Evolutionary conservation across 2,329 filamentous ascomycete species (phyloP).

Genomic region (Chaetomium sp.): DNA sequence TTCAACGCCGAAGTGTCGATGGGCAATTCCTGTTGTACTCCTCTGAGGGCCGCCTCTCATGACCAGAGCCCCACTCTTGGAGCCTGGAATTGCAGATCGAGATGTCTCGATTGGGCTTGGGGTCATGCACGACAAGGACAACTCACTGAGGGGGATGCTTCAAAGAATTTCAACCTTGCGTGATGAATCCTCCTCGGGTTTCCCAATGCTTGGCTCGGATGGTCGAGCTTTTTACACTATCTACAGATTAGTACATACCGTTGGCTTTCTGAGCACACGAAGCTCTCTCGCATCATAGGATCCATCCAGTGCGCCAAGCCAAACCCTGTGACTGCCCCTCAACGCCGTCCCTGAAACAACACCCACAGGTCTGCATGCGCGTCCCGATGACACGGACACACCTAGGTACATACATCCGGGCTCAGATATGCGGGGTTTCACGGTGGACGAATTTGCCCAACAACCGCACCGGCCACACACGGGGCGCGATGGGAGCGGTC

Average conservation of each 20-base stretch:
- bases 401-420: background rate
- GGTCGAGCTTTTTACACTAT: background rate
- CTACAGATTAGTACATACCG: too few species aligned
- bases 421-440: background rate
- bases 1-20: background rate
- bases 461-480: background rate
- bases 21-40: background rate
- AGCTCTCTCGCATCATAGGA: too few species aligned
- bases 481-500: background rate
- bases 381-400: background rate
- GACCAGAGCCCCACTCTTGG: constrained; percentile 6
- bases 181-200: background rate
- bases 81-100: constrained; percentile 5
- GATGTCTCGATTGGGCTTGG: constrained; percentile 1
- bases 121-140: background rate
- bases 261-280: too few species aligned
- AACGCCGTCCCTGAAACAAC: background rate
- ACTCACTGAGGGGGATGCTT: background rate
- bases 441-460: background rate
- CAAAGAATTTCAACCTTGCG: background rate
- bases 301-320: background rate
- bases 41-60: constrained; percentile 7
- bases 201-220: background rate
- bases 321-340: background rate
- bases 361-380: background rate